Conservation (phyloP, 139 green algal species). For the Coccomyxa sp. region DNA sequence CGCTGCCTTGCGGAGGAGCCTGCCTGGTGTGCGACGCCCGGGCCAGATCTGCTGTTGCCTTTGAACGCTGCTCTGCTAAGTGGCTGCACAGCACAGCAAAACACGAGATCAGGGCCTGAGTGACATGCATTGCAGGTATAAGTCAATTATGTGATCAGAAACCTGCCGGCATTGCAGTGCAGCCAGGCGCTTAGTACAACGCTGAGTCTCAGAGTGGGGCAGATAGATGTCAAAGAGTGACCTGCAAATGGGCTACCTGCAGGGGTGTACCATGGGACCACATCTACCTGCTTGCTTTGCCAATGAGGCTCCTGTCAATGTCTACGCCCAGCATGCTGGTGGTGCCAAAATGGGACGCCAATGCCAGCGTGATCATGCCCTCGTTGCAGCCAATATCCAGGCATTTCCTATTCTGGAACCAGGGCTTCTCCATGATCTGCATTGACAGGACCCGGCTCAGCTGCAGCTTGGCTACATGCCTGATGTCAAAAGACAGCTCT, state of each 20-base stretch:
- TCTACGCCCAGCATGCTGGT: conserved; percentile 73
- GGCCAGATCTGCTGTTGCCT: neutral
- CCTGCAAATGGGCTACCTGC: neutral
- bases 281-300: conserved; percentile 43
- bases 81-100: too few relatives aligned
- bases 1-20: neutral
- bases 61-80: conserved; percentile 15
- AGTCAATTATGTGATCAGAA: neutral
- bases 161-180: too few relatives aligned
- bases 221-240: neutral
- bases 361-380: conserved; percentile 76
- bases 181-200: neutral
- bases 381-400: conserved; percentile 94
- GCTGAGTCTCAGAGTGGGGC: neutral
- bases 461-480: neutral
- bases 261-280: too few relatives aligned
- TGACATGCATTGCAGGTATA: too few relatives aligned
- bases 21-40: neutral
- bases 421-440: conserved; percentile 35
- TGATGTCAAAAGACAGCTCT: neutral
- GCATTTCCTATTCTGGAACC: conserved; percentile 65
- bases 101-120: too few relatives aligned
- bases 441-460: too few relatives aligned
- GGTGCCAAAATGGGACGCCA: conserved; percentile 50
- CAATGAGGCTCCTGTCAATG: conserved; percentile 75